These are phyloP conservation scores for Tagetes patula DNA, from an alignment of 129 eudicot species.

Conservation along the genomic window DNA sequence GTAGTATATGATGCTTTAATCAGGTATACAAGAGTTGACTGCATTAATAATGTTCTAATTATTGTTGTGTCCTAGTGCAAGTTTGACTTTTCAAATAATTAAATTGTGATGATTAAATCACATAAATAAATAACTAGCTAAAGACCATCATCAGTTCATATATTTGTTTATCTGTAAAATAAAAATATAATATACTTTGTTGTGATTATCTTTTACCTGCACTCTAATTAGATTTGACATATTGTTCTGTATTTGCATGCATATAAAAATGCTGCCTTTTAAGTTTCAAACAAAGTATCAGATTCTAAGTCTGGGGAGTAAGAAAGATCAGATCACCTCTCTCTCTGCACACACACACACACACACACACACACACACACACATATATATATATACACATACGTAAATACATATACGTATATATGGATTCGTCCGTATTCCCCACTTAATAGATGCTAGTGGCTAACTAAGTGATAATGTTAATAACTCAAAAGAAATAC, in stretches of 20 bases:
- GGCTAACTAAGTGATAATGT: constrained; percentile 21
- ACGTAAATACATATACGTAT: not conserved
- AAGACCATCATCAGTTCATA: not conserved
- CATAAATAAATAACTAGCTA: not conserved
- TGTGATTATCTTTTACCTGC: constrained; percentile 15
- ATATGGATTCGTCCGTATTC: constrained; percentile 13
- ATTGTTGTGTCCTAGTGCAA: not conserved
- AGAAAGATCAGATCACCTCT: constrained; percentile 4
- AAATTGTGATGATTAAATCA: not conserved
- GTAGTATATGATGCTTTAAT: not conserved
- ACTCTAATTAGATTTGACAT: constrained; percentile 30
- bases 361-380: not conserved
- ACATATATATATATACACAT: not conserved
- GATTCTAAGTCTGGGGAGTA: constrained; percentile 32
- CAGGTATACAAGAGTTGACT: not conserved
- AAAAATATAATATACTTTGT: constrained; percentile 19
- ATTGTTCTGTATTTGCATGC: constrained; percentile 37
- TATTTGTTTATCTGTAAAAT: constrained; percentile 4
- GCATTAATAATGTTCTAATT: constrained; percentile 6
- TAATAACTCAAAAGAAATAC: constrained; percentile 22
- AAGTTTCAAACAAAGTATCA: constrained; percentile 36
- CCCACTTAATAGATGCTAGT: constrained; percentile 36
- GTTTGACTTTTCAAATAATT: constrained; percentile 2
- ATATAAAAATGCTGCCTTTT: constrained; percentile 15
- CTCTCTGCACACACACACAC: not conserved